A percentile compares a stretch with the other conserved stretches of the same genome.
phyloP scores from a whole-genome alignment of 768 basidiomycete genomes.

The Leucosporidium scottii region DNA sequence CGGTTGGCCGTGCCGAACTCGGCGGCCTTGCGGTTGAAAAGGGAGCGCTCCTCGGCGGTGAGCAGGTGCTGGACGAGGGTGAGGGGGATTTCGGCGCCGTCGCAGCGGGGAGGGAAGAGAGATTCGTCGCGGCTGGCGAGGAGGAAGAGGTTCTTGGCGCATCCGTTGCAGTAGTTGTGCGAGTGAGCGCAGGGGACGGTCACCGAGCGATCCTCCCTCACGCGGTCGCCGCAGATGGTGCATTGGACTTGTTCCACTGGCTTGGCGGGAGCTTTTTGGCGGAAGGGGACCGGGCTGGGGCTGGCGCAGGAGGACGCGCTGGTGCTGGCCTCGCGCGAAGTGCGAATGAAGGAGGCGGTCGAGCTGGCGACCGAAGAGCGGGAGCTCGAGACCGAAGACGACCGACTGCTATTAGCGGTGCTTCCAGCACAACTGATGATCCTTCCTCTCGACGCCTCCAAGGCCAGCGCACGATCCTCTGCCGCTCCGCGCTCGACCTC shows the following conservation, averaged over 20 bases:
- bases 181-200: background rate
- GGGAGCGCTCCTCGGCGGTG: background rate
- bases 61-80: slow-evolving; percentile 9
- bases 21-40: background rate
- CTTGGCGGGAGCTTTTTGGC: too few species aligned
- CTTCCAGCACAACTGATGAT: background rate
- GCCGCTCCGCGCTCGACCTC: background rate
- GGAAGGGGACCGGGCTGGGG: too few species aligned
- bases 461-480: background rate
- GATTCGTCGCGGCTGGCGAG: slow-evolving; percentile 50
- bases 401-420: too few species aligned
- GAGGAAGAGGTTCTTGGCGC: slow-evolving; percentile 46
- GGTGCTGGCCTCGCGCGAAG: background rate
- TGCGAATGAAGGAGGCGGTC: background rate
- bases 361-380: too few species aligned
- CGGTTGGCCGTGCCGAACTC: background rate
- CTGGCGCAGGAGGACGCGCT: background rate
- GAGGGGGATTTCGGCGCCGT: slow-evolving; percentile 44
- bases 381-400: background rate
- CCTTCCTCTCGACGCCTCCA: background rate
- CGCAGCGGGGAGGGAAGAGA: slow-evolving; percentile 53
- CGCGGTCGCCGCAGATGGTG: slow-evolving; percentile 2
- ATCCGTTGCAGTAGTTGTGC: slow-evolving; percentile 50
- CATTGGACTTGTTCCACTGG: background rate
- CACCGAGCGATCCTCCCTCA: background rate